Evolutionary conservation across 495 filamentous ascomycete species (phyloP).

Genomic region (Hyaloscypha hepaticicola): DNA sequence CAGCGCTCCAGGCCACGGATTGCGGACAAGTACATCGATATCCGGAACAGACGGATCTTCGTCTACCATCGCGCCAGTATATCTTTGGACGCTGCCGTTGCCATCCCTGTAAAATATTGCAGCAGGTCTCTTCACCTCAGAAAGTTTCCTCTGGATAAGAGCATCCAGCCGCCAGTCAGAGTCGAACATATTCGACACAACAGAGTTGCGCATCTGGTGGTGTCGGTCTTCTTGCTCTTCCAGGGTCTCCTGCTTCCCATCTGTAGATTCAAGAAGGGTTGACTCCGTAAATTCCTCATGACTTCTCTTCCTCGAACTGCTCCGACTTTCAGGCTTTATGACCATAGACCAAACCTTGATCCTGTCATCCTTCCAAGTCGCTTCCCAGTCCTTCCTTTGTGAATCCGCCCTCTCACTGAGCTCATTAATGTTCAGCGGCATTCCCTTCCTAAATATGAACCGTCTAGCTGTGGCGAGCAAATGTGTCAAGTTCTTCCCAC

Average conservation of each 20-base stretch:
- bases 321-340: constrained; percentile 39
- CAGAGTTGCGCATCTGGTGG: constrained; percentile 52
- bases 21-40: constrained; percentile 70
- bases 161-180: constrained; percentile 72
- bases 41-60: constrained; percentile 50
- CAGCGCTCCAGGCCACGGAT: constrained; percentile 79
- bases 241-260: background rate
- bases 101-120: constrained; percentile 66
- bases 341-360: constrained; percentile 83
- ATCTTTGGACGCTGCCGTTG: constrained; percentile 63
- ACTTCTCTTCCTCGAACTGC: constrained; percentile 59
- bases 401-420: constrained; percentile 36
- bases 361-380: constrained; percentile 71
- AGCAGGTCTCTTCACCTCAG: constrained; percentile 65
- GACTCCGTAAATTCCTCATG: constrained; percentile 54
- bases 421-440: constrained; percentile 69
- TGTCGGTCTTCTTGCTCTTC: constrained; percentile 38
- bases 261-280: constrained; percentile 9
- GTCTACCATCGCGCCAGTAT: constrained; percentile 63
- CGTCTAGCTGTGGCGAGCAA: constrained; percentile 75
- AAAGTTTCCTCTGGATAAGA: constrained; percentile 61
- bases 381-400: constrained; percentile 35
- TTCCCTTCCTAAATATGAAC: constrained; percentile 84
- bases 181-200: constrained; percentile 80
- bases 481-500: constrained; percentile 73